A percentile compares a stretch with the other conserved stretches of the same genome.
Conservation (phyloP, 305 asterid genomes). For the Fraxinus paxiana region DNA sequence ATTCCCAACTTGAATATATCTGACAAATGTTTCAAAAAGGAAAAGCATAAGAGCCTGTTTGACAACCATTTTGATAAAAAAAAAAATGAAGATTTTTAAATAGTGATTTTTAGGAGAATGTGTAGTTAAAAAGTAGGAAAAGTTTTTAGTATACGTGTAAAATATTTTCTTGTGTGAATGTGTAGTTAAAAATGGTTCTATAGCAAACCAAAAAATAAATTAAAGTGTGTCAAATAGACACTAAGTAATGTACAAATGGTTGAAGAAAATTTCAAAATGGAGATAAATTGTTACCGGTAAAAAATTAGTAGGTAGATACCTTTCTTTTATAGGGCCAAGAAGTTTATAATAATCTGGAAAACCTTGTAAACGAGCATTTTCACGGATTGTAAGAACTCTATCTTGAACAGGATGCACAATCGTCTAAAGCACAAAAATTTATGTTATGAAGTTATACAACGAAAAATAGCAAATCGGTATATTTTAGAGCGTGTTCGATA, state of each 20-base stretch:
- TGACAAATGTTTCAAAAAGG: conserved; percentile 14
- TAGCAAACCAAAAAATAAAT: too few relatives aligned
- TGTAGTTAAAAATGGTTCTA: too few relatives aligned
- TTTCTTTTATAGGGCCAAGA: conserved; percentile 64
- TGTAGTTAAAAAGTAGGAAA: not conserved
- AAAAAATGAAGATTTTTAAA: not conserved
- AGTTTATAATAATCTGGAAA: conserved; percentile 76
- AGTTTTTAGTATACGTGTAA: too few relatives aligned
- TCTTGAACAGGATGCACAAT: conserved; percentile 63
- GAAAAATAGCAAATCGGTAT: not conserved
- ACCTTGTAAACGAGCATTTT: conserved; percentile 85
- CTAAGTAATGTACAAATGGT: not conserved
- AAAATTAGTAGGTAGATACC: conserved; percentile 32
- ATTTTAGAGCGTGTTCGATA: too few relatives aligned
- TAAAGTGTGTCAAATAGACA: too few relatives aligned
- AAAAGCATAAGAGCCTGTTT: not conserved
- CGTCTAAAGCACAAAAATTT: conserved; percentile 28
- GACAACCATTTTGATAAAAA: not conserved
- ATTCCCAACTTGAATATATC: conserved; percentile 84
- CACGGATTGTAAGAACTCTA: conserved; percentile 73
- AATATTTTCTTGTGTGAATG: too few relatives aligned
- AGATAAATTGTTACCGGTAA: not conserved
- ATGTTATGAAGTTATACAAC: not conserved
- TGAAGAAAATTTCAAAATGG: not conserved
- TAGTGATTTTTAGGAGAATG: not conserved